Conservation (phyloP, 306 rosid species). For the Sicyos edulis region DNA sequence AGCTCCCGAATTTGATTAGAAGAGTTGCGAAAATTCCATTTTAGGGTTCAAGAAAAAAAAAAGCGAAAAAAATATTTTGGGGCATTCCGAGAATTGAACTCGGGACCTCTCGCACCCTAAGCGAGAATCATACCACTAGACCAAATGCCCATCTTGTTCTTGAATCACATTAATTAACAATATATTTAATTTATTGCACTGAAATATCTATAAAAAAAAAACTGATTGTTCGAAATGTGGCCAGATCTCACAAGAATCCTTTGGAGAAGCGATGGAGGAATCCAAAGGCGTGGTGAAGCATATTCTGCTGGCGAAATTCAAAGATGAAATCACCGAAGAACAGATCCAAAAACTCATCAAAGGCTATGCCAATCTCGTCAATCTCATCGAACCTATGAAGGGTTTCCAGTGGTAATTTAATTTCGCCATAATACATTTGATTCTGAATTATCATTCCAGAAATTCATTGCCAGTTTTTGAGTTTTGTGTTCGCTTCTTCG, state of each 20-base stretch:
- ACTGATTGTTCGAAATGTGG: too few species aligned
- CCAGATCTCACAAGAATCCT: neutral
- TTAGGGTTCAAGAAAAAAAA: too few species aligned
- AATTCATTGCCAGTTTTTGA: neutral
- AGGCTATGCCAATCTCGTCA: slow-evolving; percentile 62
- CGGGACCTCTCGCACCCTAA: slow-evolving; percentile 23
- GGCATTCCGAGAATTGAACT: slow-evolving; percentile 22
- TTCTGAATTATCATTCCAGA: neutral
- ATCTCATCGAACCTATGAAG: slow-evolving; percentile 58
- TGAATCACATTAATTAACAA: too few species aligned
- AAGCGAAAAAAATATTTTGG: neutral
- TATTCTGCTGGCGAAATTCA: slow-evolving; percentile 62
- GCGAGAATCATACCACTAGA: slow-evolving; percentile 22
- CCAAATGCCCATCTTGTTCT: neutral
- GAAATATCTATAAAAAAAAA: too few species aligned
- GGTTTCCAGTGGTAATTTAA: slow-evolving; percentile 66
- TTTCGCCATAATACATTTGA: neutral
- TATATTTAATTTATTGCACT: too few species aligned
- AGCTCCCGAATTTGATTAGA: neutral
- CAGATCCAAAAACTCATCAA: slow-evolving; percentile 52
- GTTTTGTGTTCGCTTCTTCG: slow-evolving; percentile 1
- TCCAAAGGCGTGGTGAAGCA: slow-evolving; percentile 66
- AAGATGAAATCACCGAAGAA: slow-evolving; percentile 38
- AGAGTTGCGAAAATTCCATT: neutral
- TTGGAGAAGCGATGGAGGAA: slow-evolving; percentile 44